Evolutionary conservation across 352 stramenopile species (phyloP), one percentile per base, ranked within the genome.

Genomic region (Peronospora belbahrii): DNA sequence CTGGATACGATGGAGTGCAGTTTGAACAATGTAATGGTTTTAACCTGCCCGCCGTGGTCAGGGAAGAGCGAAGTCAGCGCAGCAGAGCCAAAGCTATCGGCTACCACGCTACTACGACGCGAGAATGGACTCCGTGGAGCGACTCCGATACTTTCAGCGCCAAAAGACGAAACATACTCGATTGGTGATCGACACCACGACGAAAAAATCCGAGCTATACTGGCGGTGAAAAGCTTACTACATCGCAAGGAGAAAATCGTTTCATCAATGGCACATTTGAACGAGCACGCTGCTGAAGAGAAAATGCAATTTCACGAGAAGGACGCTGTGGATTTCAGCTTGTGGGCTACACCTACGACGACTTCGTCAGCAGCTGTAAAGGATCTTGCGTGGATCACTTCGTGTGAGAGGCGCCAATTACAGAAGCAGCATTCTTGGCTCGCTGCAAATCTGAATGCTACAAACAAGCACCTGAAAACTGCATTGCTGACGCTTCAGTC

Each of bases 211-310:
- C 51, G 48, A 9, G 61, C 59, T 8, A 56, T 86, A 7, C 41
- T 78, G 0, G 42, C 61, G 3, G 76, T 88, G n/a, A 73, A 70
- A 28, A 67, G 65, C 38, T 30, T 92, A 25, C 54, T 92, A 11
- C 62, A 84, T n/a, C 73, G 77, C 14, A 92, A 92, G 43, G 77
- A 89, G 44, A 59, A 70, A 18, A 65, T 92, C 14, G 38, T 92
- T 13, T 41, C 42, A 11, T 60, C 65, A 0, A 44, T 89, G 22
- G 41, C 59, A 1, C 59, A 44, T 24, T 60, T 92, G 50, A 86
- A 88, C 28, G 44, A 65, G 20, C 58, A 56, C 9, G 61, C 65
- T 9, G 37, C 30, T 25, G 43, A 49, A 20, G 38, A 62, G 18
- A 50, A 74, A 48, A 24, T 44, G 11, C 33, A 34, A 14, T 13